Percentiles rank a stretch among this genome's conserved stretches.
phyloP scores from a whole-genome alignment of 2,329 filamentous ascomycete genomes.

The Colletotrichum limetticola region DNA sequence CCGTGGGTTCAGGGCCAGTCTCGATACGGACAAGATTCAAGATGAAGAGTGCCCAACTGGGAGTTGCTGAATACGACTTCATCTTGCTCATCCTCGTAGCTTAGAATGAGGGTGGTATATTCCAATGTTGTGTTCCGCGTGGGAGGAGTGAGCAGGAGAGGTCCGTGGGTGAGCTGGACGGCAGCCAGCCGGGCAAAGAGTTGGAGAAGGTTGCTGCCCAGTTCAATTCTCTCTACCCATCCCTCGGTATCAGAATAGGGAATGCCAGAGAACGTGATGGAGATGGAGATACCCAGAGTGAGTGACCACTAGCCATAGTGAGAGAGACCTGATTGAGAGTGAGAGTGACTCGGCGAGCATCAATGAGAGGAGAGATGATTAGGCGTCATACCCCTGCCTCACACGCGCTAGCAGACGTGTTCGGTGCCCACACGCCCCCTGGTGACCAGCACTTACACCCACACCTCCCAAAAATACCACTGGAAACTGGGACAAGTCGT shows the following conservation, averaged over 20 bases:
- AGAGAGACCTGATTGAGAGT: background rate
- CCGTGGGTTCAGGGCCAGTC: background rate
- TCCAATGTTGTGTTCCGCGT: background rate
- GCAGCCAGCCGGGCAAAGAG: background rate
- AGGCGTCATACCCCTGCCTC: constrained; percentile 1
- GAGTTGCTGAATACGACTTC: background rate
- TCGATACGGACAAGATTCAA: background rate
- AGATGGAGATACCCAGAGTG: background rate
- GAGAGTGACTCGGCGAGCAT: constrained; percentile 1
- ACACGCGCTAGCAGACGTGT: constrained; percentile 31
- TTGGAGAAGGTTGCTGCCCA: background rate
- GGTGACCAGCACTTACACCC: background rate
- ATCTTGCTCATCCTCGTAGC: background rate
- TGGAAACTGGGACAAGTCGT: constrained; percentile 3
- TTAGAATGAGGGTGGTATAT: background rate
- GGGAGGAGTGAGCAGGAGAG: background rate
- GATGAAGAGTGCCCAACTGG: background rate
- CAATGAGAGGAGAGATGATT: constrained; percentile 3
- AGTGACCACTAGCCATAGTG: background rate
- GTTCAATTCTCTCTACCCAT: background rate
- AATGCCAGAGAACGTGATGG: background rate
- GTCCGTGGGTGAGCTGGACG: background rate
- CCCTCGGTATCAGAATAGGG: background rate
- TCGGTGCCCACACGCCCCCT: constrained; percentile 23
- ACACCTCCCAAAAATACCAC: constrained; percentile 20